Evolutionary conservation across 352 stramenopile species (phyloP).

Genomic region (Phytophthora melonis): DNA sequence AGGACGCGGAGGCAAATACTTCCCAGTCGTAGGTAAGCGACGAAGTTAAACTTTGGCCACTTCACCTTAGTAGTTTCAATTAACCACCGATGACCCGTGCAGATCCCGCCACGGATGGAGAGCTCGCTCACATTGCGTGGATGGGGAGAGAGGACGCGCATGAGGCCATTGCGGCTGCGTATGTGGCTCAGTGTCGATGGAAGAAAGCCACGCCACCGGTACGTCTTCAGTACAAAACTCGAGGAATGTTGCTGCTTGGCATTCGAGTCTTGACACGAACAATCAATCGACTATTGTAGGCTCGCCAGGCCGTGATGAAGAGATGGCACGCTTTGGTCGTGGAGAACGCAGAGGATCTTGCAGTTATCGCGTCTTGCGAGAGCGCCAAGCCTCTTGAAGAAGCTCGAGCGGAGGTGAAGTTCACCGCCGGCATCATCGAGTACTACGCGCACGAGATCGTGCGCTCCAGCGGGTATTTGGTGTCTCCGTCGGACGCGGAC

Average conservation of each 20-base stretch:
- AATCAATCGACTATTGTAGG: constrained; percentile 16
- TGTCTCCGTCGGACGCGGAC: constrained; percentile 51
- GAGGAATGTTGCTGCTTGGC: background rate
- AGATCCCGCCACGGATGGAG: constrained; percentile 62
- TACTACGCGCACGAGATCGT: constrained; percentile 95
- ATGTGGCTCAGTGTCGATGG: constrained; percentile 64
- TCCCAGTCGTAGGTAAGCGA: constrained; percentile 52
- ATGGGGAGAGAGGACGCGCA: constrained; percentile 66
- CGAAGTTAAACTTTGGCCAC: background rate
- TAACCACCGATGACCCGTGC: background rate
- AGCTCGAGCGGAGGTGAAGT: constrained; percentile 92
- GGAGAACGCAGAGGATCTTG: constrained; percentile 74
- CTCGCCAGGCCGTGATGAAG: constrained; percentile 54
- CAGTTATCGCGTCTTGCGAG: constrained; percentile 94
- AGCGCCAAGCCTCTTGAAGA: constrained; percentile 96
- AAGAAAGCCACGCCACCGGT: constrained; percentile 55
- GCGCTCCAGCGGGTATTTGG: constrained; percentile 76
- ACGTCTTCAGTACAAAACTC: constrained; percentile 9
- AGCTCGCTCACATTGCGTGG: constrained; percentile 58
- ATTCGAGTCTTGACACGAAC: no score
- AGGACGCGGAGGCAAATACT: constrained; percentile 41
- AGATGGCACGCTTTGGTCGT: constrained; percentile 68
- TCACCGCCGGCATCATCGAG: constrained; percentile 94
- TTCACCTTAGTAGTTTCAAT: background rate
- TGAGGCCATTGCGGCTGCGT: constrained; percentile 65